Evolutionary conservation across 2,329 filamentous ascomycete genomes (phyloP).

Genomic region (Paracamarosporium sp.): DNA sequence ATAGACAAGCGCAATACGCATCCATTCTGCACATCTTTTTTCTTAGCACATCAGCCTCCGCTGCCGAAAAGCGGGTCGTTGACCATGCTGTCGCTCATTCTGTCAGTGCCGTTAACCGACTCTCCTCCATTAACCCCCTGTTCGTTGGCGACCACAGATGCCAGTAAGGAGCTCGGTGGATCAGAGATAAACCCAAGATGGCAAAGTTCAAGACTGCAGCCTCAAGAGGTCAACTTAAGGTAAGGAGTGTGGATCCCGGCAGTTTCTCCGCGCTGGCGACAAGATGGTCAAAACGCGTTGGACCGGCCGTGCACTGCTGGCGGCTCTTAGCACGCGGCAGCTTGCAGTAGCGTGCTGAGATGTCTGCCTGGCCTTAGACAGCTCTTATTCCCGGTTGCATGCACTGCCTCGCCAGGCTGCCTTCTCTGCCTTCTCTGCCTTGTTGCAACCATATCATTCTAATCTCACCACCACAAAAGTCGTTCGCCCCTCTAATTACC

Average conservation of each 20-base stretch:
- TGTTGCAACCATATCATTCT: neutral
- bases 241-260: conserved; percentile 9
- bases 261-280: conserved; percentile 6
- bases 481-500: neutral
- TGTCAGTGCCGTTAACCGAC: conserved; percentile 3
- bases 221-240: conserved; percentile 11
- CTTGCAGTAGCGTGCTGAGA: neutral
- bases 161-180: conserved; percentile 3
- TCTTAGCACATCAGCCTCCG: neutral
- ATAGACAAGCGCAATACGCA: conserved; percentile 3
- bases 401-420: neutral
- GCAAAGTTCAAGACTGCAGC: conserved; percentile 11
- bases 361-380: neutral
- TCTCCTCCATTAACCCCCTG: conserved; percentile 13
- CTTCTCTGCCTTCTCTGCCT: neutral
- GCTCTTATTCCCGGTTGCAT: neutral
- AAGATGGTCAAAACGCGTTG: conserved; percentile 13
- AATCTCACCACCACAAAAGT: neutral
- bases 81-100: conserved; percentile 8
- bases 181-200: conserved; percentile 12
- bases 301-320: conserved; percentile 10
- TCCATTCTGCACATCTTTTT: conserved; percentile 2
- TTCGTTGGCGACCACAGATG: conserved; percentile 8
- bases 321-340: neutral
- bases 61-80: neutral